phyloP scores from a whole-genome alignment of 23 red algal species.

The Gracilariopsis chorda region DNA sequence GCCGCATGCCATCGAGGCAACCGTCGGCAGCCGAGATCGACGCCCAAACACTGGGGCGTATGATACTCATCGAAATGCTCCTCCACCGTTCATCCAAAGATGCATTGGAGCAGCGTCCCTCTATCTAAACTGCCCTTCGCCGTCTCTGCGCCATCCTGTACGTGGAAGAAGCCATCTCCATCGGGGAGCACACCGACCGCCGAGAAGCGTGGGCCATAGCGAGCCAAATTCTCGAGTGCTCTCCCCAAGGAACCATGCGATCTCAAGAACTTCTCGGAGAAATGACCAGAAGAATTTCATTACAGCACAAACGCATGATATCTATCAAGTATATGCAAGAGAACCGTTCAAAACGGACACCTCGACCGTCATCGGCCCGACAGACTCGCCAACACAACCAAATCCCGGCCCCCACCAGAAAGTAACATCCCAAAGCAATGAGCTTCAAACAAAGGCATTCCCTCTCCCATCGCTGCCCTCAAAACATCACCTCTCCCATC shows the following conservation, averaged over 20 bases:
- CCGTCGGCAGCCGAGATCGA: not conserved
- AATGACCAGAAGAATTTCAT: not conserved
- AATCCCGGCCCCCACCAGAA: too few relatives aligned
- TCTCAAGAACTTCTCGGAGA: not conserved
- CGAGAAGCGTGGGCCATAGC: not conserved
- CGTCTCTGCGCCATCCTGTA: not conserved
- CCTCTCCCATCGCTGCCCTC: too few relatives aligned
- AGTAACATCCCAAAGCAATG: too few relatives aligned
- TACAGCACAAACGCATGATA: not conserved
- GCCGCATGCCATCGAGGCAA: not conserved
- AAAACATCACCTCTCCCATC: too few relatives aligned
- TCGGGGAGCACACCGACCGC: not conserved
- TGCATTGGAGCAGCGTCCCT: not conserved
- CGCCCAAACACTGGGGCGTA: not conserved
- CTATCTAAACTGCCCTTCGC: not conserved
- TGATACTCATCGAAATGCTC: conserved; percentile 1
- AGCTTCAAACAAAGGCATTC: too few relatives aligned
- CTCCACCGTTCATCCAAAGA: not conserved
- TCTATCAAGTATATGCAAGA: not conserved
- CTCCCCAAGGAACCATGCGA: not conserved
- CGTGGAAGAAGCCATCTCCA: not conserved
- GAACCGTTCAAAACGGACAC: not conserved
- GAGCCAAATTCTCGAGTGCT: not conserved
- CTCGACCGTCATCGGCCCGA: not conserved
- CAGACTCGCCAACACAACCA: not conserved